Evolutionary conservation across 2,329 filamentous ascomycete species (phyloP).

Genomic region (Fusarium burgessii): DNA sequence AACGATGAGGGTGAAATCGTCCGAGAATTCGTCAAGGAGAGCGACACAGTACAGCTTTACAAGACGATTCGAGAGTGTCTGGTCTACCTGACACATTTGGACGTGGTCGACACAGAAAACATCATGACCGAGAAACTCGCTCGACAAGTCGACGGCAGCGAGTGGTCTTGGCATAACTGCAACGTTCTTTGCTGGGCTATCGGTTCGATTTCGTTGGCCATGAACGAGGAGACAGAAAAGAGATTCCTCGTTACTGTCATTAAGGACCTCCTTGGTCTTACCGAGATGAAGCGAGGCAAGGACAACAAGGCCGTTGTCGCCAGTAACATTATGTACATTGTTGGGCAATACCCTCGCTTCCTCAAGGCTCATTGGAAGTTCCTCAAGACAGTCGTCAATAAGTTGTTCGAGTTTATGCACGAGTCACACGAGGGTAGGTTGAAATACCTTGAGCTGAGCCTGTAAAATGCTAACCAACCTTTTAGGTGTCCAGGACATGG

Average conservation of each 20-base stretch:
- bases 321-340: constrained; percentile 99
- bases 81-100: constrained; percentile 96
- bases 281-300: constrained; percentile 99
- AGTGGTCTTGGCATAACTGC: constrained; percentile 99
- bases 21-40: constrained; percentile 98
- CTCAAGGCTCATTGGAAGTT: constrained; percentile 99
- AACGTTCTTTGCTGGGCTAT: constrained; percentile 99
- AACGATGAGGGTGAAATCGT: constrained; percentile 99
- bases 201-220: constrained; percentile 96
- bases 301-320: constrained; percentile 99
- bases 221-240: constrained; percentile 99
- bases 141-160: constrained; percentile 91
- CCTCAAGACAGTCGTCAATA: constrained; percentile 99
- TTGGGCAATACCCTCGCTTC: constrained; percentile 97
- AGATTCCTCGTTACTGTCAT: constrained; percentile 98
- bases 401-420: constrained; percentile 99
- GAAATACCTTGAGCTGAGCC: not conserved
- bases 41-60: constrained; percentile 98
- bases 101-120: constrained; percentile 95
- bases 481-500: constrained; percentile 96
- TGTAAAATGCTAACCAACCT: constrained; percentile 43
- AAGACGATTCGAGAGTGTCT: constrained; percentile 98
- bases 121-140: constrained; percentile 99
- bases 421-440: constrained; percentile 92
- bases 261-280: constrained; percentile 95